phyloP scores from a whole-genome alignment of 2,329 filamentous ascomycete species.

The Coniochaeta prunicola region DNA sequence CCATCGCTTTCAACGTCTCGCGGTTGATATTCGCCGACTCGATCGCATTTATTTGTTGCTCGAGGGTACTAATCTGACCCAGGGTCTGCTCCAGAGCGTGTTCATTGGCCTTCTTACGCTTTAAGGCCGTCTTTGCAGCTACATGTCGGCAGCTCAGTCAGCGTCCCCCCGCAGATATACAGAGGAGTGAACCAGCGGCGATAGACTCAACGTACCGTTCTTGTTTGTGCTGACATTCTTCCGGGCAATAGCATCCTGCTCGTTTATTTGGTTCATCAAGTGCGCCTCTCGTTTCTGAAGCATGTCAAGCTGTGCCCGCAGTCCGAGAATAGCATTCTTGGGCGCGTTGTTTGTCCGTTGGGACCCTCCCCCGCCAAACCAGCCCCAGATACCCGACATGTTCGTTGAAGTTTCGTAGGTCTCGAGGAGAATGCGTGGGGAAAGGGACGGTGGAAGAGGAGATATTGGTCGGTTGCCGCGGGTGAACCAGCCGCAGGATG shows the following conservation, averaged over 20 bases:
- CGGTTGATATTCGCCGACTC: constrained; percentile 98
- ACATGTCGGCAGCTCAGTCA: constrained; percentile 13
- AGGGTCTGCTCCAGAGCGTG: constrained; percentile 86
- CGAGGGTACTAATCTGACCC: constrained; percentile 83
- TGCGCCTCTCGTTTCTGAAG: constrained; percentile 93
- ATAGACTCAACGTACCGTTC: constrained; percentile 55
- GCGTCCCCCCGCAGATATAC: constrained; percentile 5
- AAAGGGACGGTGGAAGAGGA: not conserved
- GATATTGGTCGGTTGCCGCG: not conserved
- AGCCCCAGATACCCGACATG: constrained; percentile 71
- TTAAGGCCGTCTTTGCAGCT: constrained; percentile 86
- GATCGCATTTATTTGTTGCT: constrained; percentile 94
- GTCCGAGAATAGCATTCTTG: constrained; percentile 89
- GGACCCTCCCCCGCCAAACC: constrained; percentile 79
- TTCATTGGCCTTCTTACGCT: constrained; percentile 92
- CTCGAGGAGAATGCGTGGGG: constrained; percentile 2
- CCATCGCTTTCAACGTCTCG: constrained; percentile 91
- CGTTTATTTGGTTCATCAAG: constrained; percentile 83
- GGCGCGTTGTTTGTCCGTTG: constrained; percentile 88
- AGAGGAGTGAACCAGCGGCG: not conserved
- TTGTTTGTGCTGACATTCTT: constrained; percentile 90
- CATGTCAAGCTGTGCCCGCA: constrained; percentile 92
- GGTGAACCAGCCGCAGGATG: constrained; percentile 5
- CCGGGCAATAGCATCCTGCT: constrained; percentile 81
- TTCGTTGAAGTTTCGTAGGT: not conserved